These are phyloP conservation scores for Elongisporangium senticosum DNA, from an alignment of 352 stramenopile genomes.

Conservation along the genomic window DNA sequence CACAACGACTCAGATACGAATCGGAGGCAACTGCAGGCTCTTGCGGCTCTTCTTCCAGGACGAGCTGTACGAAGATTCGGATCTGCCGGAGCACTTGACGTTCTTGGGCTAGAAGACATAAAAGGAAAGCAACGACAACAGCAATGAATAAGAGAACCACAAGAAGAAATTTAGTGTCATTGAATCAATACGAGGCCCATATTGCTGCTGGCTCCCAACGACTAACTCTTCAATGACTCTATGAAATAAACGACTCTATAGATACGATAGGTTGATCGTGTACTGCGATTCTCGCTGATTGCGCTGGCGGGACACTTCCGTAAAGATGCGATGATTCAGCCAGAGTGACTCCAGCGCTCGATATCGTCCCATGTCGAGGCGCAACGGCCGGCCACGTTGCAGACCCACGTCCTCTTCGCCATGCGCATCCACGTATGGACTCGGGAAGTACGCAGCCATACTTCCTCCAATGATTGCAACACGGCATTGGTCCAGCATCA, in stretches of 20 bases:
- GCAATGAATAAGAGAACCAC: neutral
- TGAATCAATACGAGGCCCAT: neutral
- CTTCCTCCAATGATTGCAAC: constrained; percentile 77
- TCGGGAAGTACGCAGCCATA: constrained; percentile 83
- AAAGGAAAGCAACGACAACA: neutral
- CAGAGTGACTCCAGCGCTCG: constrained; percentile 76
- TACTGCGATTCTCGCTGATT: constrained; percentile 86
- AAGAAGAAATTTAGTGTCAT: neutral
- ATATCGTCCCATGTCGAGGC: constrained; percentile 70
- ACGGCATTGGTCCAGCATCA: constrained; percentile 82
- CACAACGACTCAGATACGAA: constrained; percentile 56
- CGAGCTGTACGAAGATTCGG: constrained; percentile 58
- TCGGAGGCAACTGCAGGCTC: constrained; percentile 63
- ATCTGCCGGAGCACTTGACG: constrained; percentile 60
- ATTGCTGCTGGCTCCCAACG: neutral
- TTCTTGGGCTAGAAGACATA: constrained; percentile 43
- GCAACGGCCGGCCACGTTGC: constrained; percentile 71
- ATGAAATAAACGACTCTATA: constrained; percentile 30
- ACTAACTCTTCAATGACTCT: neutral
- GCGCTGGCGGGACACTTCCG: constrained; percentile 79
- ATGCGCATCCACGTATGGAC: constrained; percentile 80
- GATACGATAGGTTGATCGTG: constrained; percentile 82
- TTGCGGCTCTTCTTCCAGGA: constrained; percentile 80
- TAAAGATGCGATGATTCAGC: constrained; percentile 79
- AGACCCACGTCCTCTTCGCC: constrained; percentile 83